Percentiles rank a stretch among this genome's conserved stretches.
These are phyloP conservation scores for Petunia secreta DNA, from an alignment of 257 asterid genomes.

Conservation along the genomic window DNA sequence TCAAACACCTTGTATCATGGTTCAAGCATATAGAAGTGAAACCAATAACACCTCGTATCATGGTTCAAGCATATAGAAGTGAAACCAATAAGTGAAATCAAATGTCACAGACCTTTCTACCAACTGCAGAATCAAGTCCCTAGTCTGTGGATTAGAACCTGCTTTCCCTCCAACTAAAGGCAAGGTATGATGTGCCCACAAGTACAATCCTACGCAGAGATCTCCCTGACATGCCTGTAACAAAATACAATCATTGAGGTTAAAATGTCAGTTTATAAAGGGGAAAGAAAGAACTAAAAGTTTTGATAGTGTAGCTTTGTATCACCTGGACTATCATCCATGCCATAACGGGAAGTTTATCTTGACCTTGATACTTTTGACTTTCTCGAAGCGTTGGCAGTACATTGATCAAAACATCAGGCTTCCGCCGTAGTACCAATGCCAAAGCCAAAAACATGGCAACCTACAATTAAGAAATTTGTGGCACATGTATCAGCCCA, in stretches of 20 bases:
- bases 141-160: slow-evolving; percentile 67
- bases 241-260: slow-evolving; percentile 27
- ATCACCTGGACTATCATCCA: slow-evolving; percentile 85
- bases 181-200: slow-evolving; percentile 74
- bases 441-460: slow-evolving; percentile 70
- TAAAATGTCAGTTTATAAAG: slow-evolving; percentile 16
- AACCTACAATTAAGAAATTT: slow-evolving; percentile 54
- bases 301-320: slow-evolving; percentile 4
- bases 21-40: neutral
- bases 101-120: slow-evolving; percentile 65
- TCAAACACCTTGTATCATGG: neutral
- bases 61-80: neutral
- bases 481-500: slow-evolving; percentile 3
- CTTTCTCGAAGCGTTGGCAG: slow-evolving; percentile 61
- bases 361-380: slow-evolving; percentile 79
- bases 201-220: slow-evolving; percentile 70
- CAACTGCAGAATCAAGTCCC: slow-evolving; percentile 82
- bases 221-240: slow-evolving; percentile 78
- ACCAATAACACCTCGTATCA: neutral
- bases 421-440: slow-evolving; percentile 77
- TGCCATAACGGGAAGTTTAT: slow-evolving; percentile 60
- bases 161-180: slow-evolving; percentile 76
- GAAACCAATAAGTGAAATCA: neutral
- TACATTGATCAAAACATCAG: slow-evolving; percentile 59
- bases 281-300: slow-evolving; percentile 21